Percentiles rank a stretch among this genome's conserved stretches.
Conservation (phyloP, 169 alveolate genomes). For the Plasmodium berghei region DNA sequence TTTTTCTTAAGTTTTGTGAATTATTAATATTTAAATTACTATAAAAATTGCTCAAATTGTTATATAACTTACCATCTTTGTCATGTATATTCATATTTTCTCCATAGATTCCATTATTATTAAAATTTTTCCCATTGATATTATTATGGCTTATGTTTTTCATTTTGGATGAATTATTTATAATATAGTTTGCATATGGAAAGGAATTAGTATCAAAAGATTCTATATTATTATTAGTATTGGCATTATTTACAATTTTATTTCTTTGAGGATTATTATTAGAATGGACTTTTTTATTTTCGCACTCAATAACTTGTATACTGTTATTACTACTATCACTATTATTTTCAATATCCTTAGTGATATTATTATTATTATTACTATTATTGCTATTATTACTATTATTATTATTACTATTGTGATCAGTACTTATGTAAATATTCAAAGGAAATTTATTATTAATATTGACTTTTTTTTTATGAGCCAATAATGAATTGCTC, state of each 20-base stretch:
- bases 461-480: background rate
- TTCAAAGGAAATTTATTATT: background rate
- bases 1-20: background rate
- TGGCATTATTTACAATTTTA: background rate
- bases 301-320: background rate
- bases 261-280: background rate
- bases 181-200: background rate
- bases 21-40: background rate
- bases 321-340: background rate
- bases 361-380: background rate
- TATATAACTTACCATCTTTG: background rate
- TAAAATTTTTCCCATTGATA: background rate
- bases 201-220: background rate
- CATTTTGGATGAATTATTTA: background rate
- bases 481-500: background rate
- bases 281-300: background rate
- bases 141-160: background rate
- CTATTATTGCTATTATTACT: background rate
- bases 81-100: background rate
- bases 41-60: background rate
- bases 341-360: background rate
- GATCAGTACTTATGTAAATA: background rate
- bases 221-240: background rate
- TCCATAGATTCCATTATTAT: background rate
- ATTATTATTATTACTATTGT: background rate